Evolutionary conservation across 2,329 filamentous ascomycete genomes (phyloP).

Genomic region (Beauveria caledonica): DNA sequence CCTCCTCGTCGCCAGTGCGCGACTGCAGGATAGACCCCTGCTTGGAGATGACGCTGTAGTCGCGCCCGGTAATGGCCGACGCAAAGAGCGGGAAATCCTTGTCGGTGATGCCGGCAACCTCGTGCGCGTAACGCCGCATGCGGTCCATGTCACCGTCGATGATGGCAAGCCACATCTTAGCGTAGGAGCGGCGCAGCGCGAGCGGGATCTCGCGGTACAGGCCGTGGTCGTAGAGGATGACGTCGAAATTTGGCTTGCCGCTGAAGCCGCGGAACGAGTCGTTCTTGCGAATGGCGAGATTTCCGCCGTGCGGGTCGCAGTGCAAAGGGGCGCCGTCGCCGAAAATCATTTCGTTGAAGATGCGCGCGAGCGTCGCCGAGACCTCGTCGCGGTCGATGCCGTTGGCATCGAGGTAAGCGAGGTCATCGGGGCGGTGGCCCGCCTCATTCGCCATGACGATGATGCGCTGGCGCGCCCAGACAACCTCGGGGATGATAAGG

Average conservation of each 20-base stretch:
- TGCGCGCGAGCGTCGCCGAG: conserved; percentile 76
- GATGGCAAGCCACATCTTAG: conserved; percentile 94
- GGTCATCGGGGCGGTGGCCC: conserved; percentile 79
- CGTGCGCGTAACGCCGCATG: conserved; percentile 83
- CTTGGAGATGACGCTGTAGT: conserved; percentile 67
- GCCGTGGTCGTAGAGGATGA: conserved; percentile 94
- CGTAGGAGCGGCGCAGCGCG: conserved; percentile 73
- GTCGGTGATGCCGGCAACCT: conserved; percentile 82
- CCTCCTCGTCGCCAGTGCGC: conserved; percentile 69
- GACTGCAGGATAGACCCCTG: conserved; percentile 48
- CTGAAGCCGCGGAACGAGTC: conserved; percentile 41
- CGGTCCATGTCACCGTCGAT: conserved; percentile 76
- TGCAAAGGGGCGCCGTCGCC: conserved; percentile 80
- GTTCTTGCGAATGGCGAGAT: conserved; percentile 85
- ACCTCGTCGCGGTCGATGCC: conserved; percentile 93
- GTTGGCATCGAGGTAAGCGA: conserved; percentile 76
- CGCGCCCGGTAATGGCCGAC: conserved; percentile 88
- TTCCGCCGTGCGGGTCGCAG: conserved; percentile 94
- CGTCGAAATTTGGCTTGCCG: conserved; percentile 70
- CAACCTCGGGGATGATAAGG: conserved; percentile 77
- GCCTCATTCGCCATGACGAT: conserved; percentile 92
- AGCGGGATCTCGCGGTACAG: conserved; percentile 88
- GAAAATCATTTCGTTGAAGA: conserved; percentile 99
- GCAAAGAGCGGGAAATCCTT: conserved; percentile 93
- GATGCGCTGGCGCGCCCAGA: conserved; percentile 84